Evolutionary conservation across 495 filamentous ascomycete species (phyloP).

Genomic region (Parathielavia appendiculata): DNA sequence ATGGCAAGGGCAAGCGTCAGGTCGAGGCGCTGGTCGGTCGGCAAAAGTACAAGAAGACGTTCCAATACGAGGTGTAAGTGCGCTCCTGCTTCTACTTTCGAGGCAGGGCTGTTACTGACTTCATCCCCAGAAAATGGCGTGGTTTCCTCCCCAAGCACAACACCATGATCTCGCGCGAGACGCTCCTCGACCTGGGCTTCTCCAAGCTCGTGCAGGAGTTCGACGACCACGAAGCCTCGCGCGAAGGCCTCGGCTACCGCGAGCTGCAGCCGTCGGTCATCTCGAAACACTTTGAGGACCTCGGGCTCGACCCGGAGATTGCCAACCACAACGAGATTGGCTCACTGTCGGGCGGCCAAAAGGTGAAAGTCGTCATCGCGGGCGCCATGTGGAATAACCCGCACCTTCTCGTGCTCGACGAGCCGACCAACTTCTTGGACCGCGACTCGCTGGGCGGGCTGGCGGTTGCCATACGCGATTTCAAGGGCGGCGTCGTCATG

Average conservation of each 20-base stretch:
- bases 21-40: constrained; percentile 90
- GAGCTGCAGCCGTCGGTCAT: constrained; percentile 88
- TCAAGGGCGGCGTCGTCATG: constrained; percentile 96
- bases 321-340: constrained; percentile 98
- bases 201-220: constrained; percentile 94
- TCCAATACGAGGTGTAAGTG: constrained; percentile 92
- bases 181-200: constrained; percentile 77
- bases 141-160: constrained; percentile 87
- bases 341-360: constrained; percentile 95
- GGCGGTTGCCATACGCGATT: constrained; percentile 93
- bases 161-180: constrained; percentile 88
- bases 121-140: constrained; percentile 66
- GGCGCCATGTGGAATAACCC: constrained; percentile 99
- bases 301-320: constrained; percentile 94
- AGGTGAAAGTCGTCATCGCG: constrained; percentile 98
- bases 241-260: constrained; percentile 94
- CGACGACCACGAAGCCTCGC: constrained; percentile 95
- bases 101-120: constrained; percentile 19
- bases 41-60: constrained; percentile 98
- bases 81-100: background rate
- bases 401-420: constrained; percentile 93
- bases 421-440: constrained; percentile 98
- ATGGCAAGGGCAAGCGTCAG: constrained; percentile 70
- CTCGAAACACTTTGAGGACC: constrained; percentile 94
- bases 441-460: constrained; percentile 94